Evolutionary conservation across 768 basidiomycete species (phyloP).

Genomic region (Psilocybe subaeruginosa): DNA sequence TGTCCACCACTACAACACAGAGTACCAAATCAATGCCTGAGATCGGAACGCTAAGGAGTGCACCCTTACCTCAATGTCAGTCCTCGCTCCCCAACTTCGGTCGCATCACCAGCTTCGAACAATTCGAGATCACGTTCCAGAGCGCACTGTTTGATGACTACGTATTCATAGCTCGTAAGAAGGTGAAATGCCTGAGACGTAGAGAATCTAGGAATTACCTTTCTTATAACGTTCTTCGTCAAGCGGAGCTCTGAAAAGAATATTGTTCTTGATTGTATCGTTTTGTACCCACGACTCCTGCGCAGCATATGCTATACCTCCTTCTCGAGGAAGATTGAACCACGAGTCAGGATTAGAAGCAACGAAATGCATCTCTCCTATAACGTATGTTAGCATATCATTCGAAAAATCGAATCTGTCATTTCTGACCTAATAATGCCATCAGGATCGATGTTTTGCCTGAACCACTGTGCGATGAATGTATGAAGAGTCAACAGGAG

Average conservation of each 20-base stretch:
- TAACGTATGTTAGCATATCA: not conserved
- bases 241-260: conserved; percentile 74
- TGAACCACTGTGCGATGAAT: conserved; percentile 30
- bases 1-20: conserved; percentile 1
- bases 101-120: conserved; percentile 11
- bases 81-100: conserved; percentile 14
- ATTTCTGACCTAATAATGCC: conserved; percentile 37
- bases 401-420: not conserved
- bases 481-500: not conserved
- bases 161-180: not conserved
- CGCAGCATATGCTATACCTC: conserved; percentile 75
- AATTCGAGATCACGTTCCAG: conserved; percentile 58
- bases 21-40: not conserved
- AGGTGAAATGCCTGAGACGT: no score
- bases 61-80: conserved; percentile 8
- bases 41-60: not conserved
- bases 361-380: conserved; percentile 66
- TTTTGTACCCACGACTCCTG: conserved; percentile 87
- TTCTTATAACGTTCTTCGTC: conserved; percentile 79
- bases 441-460: conserved; percentile 67
- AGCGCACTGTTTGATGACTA: conserved; percentile 57
- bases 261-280: conserved; percentile 78
- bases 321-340: conserved; percentile 65
- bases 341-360: conserved; percentile 53
- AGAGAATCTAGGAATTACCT: conserved; percentile 13